Conservation (phyloP, 805 yeast species). For the Lachancea thermotolerans region DNA sequence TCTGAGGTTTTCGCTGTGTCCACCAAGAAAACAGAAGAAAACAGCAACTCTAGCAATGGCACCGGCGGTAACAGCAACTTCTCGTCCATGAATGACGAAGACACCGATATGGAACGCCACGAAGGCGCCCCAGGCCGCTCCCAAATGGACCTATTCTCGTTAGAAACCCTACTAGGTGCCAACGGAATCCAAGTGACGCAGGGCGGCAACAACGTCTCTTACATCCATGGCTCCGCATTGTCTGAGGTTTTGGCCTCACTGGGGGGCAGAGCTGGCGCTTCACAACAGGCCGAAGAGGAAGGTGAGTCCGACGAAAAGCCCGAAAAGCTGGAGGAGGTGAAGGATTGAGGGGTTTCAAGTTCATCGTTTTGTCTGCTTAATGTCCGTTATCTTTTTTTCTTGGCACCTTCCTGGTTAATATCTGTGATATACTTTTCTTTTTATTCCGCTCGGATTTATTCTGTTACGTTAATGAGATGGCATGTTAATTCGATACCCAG, state of each 20-base stretch:
- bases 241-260: slow-evolving; percentile 54
- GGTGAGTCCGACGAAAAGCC: slow-evolving; percentile 20
- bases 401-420: background rate
- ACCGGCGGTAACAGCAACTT: slow-evolving; percentile 10
- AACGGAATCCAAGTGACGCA: slow-evolving; percentile 29
- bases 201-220: slow-evolving; percentile 55
- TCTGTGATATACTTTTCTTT: background rate
- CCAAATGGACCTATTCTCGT: slow-evolving; percentile 24
- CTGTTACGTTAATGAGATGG: slow-evolving; percentile 2
- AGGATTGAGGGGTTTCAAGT: slow-evolving; percentile 6
- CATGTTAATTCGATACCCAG: background rate
- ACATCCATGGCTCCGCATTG: slow-evolving; percentile 55
- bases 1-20: slow-evolving; percentile 34
- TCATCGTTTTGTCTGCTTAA: background rate
- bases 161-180: slow-evolving; percentile 28
- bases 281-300: slow-evolving; percentile 14
- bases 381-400: background rate
- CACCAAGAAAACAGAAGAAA: slow-evolving; percentile 26
- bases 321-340: slow-evolving; percentile 15
- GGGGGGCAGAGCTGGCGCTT: slow-evolving; percentile 33
- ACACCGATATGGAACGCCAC: slow-evolving; percentile 33
- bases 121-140: slow-evolving; percentile 7
- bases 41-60: slow-evolving; percentile 9
- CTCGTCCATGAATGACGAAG: slow-evolving; percentile 22
- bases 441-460: background rate